Evolutionary conservation across 306 rosid species (phyloP).

Genomic region (Acacia acuminata): DNA sequence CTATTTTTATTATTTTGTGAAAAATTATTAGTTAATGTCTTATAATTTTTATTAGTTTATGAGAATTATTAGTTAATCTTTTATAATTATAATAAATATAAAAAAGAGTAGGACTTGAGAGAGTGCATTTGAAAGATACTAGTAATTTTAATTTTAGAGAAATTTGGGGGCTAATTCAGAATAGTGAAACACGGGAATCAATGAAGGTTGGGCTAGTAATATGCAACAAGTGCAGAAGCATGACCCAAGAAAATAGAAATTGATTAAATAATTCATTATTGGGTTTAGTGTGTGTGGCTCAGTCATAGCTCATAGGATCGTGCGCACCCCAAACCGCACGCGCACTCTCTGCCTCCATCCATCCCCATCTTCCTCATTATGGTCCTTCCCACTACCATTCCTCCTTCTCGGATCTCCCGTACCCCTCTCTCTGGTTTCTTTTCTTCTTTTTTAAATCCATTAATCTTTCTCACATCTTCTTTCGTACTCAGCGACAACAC

Average conservation of each 20-base stretch:
- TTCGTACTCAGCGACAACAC: neutral
- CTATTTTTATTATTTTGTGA: too few species aligned
- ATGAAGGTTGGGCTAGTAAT: conserved; percentile 29
- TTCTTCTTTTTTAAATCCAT: conserved; percentile 12
- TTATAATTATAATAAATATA: too few species aligned
- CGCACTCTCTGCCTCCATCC: conserved; percentile 40
- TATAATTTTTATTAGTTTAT: too few species aligned
- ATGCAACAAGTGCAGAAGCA: conserved; percentile 28
- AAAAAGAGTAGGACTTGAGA: too few species aligned
- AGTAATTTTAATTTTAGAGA: too few species aligned
- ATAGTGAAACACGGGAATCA: neutral
- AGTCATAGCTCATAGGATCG: conserved; percentile 76
- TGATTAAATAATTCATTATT: neutral
- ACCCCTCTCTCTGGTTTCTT: neutral
- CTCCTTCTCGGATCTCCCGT: conserved; percentile 68
- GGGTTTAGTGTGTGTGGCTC: conserved; percentile 17
- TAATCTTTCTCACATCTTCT: conserved; percentile 9
- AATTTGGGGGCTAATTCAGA: neutral
- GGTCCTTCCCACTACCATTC: conserved; percentile 28
- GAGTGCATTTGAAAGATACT: too few species aligned
- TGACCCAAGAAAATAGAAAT: conserved; percentile 7
- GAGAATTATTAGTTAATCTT: too few species aligned
- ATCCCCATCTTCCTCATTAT: conserved; percentile 32
- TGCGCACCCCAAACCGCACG: conserved; percentile 61
- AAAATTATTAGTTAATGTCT: too few species aligned